These are phyloP conservation scores for Fraxinus anomala DNA, from an alignment of 257 asterid genomes.

Conservation along the genomic window DNA sequence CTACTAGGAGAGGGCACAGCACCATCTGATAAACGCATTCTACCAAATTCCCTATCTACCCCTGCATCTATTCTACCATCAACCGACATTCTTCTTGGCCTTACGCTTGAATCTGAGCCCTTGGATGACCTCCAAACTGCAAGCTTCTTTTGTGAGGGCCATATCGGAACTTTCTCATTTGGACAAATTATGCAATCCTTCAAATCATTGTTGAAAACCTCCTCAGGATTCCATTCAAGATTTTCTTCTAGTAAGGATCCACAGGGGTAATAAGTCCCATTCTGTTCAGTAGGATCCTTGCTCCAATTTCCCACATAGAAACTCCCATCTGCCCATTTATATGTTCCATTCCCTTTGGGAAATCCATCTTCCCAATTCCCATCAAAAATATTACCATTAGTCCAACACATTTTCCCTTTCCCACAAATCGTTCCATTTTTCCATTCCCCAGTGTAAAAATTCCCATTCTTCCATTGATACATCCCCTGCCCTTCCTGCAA, in stretches of 20 bases:
- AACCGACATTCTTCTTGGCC: constrained; percentile 72
- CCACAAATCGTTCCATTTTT: constrained; percentile 66
- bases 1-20: constrained; percentile 51
- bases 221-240: constrained; percentile 80
- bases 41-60: constrained; percentile 55
- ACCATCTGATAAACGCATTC: constrained; percentile 64
- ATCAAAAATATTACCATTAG: constrained; percentile 59
- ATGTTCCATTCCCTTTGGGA: constrained; percentile 73
- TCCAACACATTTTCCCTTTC: constrained; percentile 62
- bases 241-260: constrained; percentile 52
- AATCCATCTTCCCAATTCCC: constrained; percentile 83
- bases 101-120: constrained; percentile 31
- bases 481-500: constrained; percentile 72
- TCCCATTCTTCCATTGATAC: constrained; percentile 77
- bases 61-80: constrained; percentile 70
- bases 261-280: constrained; percentile 72
- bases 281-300: constrained; percentile 61
- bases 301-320: constrained; percentile 81
- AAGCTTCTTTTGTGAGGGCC: constrained; percentile 87
- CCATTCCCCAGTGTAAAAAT: constrained; percentile 71
- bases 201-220: constrained; percentile 56
- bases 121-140: constrained; percentile 68
- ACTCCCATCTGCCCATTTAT: constrained; percentile 72
- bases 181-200: constrained; percentile 61
- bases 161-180: constrained; percentile 58